phyloP scores from a whole-genome alignment of 179 eudicot genomes.

The Camellia oleifera region DNA sequence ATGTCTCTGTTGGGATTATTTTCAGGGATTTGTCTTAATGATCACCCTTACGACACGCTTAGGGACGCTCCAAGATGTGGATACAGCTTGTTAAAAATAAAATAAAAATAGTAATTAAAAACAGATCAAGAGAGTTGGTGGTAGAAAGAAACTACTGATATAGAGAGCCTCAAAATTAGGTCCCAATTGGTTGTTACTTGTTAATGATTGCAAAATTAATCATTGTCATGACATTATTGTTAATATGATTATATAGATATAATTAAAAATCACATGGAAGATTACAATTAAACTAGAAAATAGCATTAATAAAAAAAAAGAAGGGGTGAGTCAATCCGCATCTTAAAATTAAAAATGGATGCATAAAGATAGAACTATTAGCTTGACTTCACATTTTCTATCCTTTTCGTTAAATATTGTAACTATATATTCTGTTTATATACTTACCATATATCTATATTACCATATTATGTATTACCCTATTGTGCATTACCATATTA shows the following conservation, averaged over 20 bases:
- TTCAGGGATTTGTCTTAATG: neutral
- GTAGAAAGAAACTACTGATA: neutral
- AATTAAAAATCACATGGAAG: too few species aligned
- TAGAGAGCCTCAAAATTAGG: neutral
- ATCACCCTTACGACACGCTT: neutral
- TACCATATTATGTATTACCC: too few species aligned
- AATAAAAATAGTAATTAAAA: neutral
- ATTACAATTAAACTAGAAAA: too few species aligned
- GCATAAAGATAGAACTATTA: neutral
- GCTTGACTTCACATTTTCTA: neutral
- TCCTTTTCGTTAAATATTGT: neutral
- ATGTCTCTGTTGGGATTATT: too few species aligned
- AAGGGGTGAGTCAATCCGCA: neutral
- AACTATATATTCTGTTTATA: too few species aligned
- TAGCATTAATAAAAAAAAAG: neutral
- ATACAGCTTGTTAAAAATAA: neutral
- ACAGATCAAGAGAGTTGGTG: neutral
- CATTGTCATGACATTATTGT: too few species aligned
- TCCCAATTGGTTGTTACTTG: too few species aligned
- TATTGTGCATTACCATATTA: too few species aligned
- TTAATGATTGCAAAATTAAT: too few species aligned
- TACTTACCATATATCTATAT: too few species aligned
- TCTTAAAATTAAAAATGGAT: too few species aligned
- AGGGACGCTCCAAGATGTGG: neutral
- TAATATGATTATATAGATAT: too few species aligned